Evolutionary conservation across 805 yeast species (phyloP), one percentile per base, ranked within the genome.

Genomic region (Grigorovia transvaalensis): DNA sequence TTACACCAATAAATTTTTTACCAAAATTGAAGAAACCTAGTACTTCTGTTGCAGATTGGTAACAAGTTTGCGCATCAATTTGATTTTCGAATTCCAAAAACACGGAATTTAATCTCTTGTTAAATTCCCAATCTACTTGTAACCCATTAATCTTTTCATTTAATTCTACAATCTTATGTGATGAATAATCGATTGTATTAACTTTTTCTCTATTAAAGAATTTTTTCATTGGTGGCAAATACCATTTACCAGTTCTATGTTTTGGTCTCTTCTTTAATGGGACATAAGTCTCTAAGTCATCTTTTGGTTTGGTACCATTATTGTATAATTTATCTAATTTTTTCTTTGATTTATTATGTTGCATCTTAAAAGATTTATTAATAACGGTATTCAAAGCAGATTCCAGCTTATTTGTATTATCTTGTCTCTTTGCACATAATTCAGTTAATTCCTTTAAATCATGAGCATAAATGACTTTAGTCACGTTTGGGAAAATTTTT

Each of bases 61-160:
- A 85, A 47, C 96, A 96, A 58, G 81, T 76, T 69, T 90, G 97
- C 51, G 93, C 84, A 65, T 90, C 95, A 54, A 85, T 76, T 68
- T 89, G 96, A 54, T 86, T 75, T 49, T 85, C 77, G 68, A 93
- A 91, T 63, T 87, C 88, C 52, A 89, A 67, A 61, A 89, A 88
- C 6, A 83, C 91, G 42, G 96, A 79, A 4, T 85, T 82, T 44
- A 77, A 65, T 60, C 77, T 77, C 3, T 78, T 72, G 54, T 74
- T 74, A 8, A 75, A 68, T 48, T 76, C 75, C 67, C 79, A 77
- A 42, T 72, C 68, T 17, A 66, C 61, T 68, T 88, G 96, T 48
- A 73, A 68, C 30, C 75, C 71, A 46, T 71, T 73, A 58, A 93
- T 84, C 49, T 85, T 79, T 12, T 69, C 72, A 49, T 86, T 88